Evolutionary conservation across 2,329 filamentous ascomycete species (phyloP).

Genomic region (Aaosphaeria arxii): DNA sequence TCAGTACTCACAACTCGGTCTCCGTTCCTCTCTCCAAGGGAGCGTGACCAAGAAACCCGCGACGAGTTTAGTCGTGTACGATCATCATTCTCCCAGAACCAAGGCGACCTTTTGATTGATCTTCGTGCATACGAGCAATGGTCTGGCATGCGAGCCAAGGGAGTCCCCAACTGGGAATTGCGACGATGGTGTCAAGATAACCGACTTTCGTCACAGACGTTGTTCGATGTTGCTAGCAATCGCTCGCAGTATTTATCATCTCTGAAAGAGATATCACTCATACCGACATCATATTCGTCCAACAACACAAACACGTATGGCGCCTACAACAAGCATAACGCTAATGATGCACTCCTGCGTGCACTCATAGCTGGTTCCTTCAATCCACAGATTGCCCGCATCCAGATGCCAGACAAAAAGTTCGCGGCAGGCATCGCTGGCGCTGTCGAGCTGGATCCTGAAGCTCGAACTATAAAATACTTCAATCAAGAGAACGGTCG

Average conservation of each 20-base stretch:
- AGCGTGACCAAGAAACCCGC: conserved; percentile 79
- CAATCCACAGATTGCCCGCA: conserved; percentile 81
- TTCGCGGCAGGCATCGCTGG: conserved; percentile 84
- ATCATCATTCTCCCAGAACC: conserved; percentile 67
- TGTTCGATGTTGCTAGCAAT: conserved; percentile 86
- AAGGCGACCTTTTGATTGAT: conserved; percentile 88
- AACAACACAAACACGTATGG: conserved; percentile 20
- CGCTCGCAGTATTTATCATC: conserved; percentile 81
- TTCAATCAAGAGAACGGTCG: conserved; percentile 61
- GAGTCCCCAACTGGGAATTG: conserved; percentile 57
- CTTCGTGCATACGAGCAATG: conserved; percentile 81
- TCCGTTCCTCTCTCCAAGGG: conserved; percentile 80
- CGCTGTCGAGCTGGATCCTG: conserved; percentile 88
- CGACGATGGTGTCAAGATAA: conserved; percentile 79
- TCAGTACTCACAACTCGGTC: conserved; percentile 86
- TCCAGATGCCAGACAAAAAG: conserved; percentile 93
- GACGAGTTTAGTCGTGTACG: conserved; percentile 78
- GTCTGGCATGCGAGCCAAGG: conserved; percentile 62
- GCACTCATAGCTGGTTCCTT: conserved; percentile 51
- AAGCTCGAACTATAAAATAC: conserved; percentile 88
- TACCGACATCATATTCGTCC: conserved; percentile 45
- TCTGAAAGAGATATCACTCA: conserved; percentile 80
- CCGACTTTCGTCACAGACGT: conserved; percentile 78
- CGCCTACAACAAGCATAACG: conserved; percentile 48
- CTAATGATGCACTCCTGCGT: conserved; percentile 46